Percentiles rank a stretch among this genome's conserved stretches.
These are phyloP conservation scores for Alternaria panax DNA, from an alignment of 2,329 filamentous ascomycete genomes.

Conservation along the genomic window DNA sequence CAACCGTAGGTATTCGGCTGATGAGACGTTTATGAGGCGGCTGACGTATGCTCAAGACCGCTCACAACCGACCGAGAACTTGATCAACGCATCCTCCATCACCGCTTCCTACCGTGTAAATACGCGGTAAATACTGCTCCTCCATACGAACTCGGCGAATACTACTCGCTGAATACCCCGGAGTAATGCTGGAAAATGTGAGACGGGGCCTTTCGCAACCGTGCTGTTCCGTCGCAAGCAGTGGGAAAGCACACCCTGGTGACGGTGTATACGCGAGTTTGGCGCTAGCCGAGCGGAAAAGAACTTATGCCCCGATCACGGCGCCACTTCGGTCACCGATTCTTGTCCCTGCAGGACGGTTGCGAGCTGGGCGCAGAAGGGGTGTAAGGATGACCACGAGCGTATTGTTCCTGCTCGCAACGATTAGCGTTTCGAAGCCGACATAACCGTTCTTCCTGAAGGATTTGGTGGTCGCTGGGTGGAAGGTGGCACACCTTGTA, in stretches of 20 bases:
- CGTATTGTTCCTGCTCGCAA: neutral
- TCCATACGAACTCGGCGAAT: neutral
- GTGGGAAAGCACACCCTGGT: neutral
- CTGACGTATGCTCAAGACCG: neutral
- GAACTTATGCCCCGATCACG: constrained; percentile 7
- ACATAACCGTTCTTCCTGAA: neutral
- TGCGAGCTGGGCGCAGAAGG: neutral
- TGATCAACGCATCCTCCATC: neutral
- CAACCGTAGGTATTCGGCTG: neutral
- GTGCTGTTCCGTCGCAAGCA: constrained; percentile 14
- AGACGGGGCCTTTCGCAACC: constrained; percentile 8
- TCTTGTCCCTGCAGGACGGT: neutral
- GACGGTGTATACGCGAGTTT: neutral
- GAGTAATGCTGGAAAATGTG: constrained; percentile 7
- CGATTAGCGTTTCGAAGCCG: neutral
- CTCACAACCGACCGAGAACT: neutral
- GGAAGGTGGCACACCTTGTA: neutral
- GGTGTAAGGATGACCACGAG: neutral
- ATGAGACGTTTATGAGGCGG: neutral
- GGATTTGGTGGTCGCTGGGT: neutral
- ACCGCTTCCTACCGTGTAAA: constrained; percentile 1
- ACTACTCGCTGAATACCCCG: neutral
- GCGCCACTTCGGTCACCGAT: constrained; percentile 7
- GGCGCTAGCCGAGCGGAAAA: constrained; percentile 17
- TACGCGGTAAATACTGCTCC: neutral